A percentile compares a stretch with the other conserved stretches of the same genome.
These are phyloP conservation scores for Wilcoxina mikolae DNA, from an alignment of 495 filamentous ascomycete genomes.

Conservation along the genomic window DNA sequence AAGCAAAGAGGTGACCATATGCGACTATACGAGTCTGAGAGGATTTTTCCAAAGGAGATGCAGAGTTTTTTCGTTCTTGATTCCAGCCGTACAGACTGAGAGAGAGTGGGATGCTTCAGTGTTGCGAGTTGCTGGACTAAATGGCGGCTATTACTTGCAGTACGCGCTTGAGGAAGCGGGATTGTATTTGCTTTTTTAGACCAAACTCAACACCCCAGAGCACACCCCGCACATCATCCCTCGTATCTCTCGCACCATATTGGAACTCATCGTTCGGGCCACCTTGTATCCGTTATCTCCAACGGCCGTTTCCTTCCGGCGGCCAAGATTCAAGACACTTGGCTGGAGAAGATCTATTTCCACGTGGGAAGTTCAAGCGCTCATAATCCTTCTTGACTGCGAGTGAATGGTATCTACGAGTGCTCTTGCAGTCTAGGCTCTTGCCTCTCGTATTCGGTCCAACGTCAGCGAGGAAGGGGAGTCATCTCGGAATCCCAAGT, in stretches of 20 bases:
- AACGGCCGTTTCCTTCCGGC: neutral
- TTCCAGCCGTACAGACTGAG: neutral
- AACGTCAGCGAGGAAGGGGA: too few species aligned
- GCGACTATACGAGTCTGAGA: too few species aligned
- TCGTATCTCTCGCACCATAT: neutral
- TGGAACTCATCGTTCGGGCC: neutral
- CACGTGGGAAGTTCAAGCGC: too few species aligned
- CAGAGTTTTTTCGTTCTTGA: neutral
- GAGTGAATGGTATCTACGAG: too few species aligned
- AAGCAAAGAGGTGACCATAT: too few species aligned
- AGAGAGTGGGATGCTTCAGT: neutral
- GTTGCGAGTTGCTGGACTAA: neutral
- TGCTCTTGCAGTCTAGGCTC: too few species aligned
- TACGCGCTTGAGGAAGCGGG: neutral
- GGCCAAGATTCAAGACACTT: neutral
- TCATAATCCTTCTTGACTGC: too few species aligned
- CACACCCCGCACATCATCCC: neutral
- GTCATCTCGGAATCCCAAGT: too few species aligned
- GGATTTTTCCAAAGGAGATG: neutral
- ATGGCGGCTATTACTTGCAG: neutral
- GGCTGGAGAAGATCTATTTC: neutral
- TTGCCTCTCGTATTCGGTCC: too few species aligned
- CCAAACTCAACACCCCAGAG: neutral
- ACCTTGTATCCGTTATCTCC: neutral
- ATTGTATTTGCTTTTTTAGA: neutral